Base-by-base conservation (phyloP, 441 rosid species). In the Metrosideros polymorpha region DNA sequence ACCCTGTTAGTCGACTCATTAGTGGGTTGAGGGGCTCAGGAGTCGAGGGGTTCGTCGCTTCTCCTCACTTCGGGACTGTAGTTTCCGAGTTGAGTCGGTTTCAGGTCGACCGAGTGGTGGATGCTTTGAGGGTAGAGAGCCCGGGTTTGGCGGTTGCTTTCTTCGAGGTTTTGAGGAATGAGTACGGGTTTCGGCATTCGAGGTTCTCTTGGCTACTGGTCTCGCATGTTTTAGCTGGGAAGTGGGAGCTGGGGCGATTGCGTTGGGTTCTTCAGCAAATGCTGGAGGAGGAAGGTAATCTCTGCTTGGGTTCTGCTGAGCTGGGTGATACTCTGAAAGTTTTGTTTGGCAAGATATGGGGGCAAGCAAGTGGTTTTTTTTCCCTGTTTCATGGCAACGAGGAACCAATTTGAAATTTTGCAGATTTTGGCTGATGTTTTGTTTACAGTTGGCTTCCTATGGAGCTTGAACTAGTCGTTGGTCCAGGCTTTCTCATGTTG, bases 141-240 rank as follows among this genome's bases (percentile, higher is more conserved):
- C 87, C 94, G 43, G 94, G 92, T 88, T 91, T 85, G 84, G 93
- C 93, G 2, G 89, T 92, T 63, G 87, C 86, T 87, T 94, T 94
- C 91, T 94, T 90, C 89, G 76, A 89, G 79, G 92, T 88, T 86
- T 75, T 94, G 92, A 94, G 84, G 89, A 91, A 90, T 84, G 89
- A 90, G 85, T 93, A 88, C 82, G 89, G 92, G 84, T 94, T 93
- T 87, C 93, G 85, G 14, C 99, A 94, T 86, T 94, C 97, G 15
- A 88, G 84, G 42, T 85, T 89, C 47, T 94, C 96, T 5, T 86
- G 88, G 86, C 86, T 96, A 83, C 84, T 91, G 83, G 90, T 94
- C 88, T 90, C 94, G 4, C 96, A 94, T 89, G 85, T 91, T 82
- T 91, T 93, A 86, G 96, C 95, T 1, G 82, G 57, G 32, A 91